A percentile compares a stretch with the other conserved stretches of the same genome.
These are phyloP conservation scores for Trichoderma pleuroti DNA, from an alignment of 2,329 filamentous ascomycete genomes.

Conservation along the genomic window DNA sequence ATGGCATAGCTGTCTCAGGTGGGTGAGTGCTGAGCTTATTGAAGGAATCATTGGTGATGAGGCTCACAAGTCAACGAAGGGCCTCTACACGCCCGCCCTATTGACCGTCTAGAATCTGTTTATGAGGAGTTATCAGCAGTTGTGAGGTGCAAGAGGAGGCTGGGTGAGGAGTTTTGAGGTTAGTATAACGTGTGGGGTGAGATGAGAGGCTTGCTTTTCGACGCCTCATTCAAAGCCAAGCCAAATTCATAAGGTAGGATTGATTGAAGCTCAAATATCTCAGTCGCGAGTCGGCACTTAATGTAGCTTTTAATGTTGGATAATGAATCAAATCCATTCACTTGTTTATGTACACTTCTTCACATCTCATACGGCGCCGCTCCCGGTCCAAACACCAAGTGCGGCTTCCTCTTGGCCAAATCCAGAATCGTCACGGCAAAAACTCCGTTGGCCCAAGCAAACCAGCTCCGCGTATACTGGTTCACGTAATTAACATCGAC, in stretches of 20 bases:
- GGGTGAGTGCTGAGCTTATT: neutral
- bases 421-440: slow-evolving; percentile 92
- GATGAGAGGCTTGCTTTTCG: neutral
- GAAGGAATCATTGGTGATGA: neutral
- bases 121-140: neutral
- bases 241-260: neutral
- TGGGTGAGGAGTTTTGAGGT: neutral
- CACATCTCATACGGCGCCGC: slow-evolving; percentile 55
- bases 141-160: neutral
- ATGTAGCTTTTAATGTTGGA: neutral
- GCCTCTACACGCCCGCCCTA: neutral
- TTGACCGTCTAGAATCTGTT: neutral
- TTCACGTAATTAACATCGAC: slow-evolving; percentile 68
- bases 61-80: neutral
- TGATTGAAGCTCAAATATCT: neutral
- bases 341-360: slow-evolving; percentile 6
- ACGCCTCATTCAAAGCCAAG: neutral
- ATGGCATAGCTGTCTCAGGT: neutral
- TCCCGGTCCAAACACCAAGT: slow-evolving; percentile 73
- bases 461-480: slow-evolving; percentile 88
- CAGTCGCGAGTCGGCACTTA: neutral
- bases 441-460: slow-evolving; percentile 96
- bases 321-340: neutral
- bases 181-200: neutral
- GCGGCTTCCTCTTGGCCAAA: slow-evolving; percentile 81